Base-by-base conservation (phyloP, 805 yeast genomes). In the Wickerhamomyces hampshirensis region DNA sequence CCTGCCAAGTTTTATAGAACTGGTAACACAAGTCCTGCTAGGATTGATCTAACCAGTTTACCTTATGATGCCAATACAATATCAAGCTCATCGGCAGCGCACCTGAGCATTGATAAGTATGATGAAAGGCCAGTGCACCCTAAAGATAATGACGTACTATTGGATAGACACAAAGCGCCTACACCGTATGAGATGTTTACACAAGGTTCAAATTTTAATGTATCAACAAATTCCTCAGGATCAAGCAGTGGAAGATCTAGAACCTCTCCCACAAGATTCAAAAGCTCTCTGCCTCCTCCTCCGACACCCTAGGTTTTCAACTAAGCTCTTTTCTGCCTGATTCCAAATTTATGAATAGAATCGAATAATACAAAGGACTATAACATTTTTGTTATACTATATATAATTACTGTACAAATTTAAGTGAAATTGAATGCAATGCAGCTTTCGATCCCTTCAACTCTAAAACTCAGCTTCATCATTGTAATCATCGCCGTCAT, bases 391-490 rank as follows among this genome's bases (percentile, higher is more conserved):
- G n/a, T n/a, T n/a, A n/a, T n/a, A n/a, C n/a, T n/a, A n/a, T n/a
- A n/a, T n/a, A n/a, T n/a, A n/a, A n/a, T n/a, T n/a, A n/a, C n/a
- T n/a, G n/a, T n/a, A n/a, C n/a, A n/a, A n/a, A n/a, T n/a, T n/a
- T n/a, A n/a, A n/a, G n/a, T n/a, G n/a, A n/a, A n/a, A n/a, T n/a
- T n/a, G n/a, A n/a, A n/a, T n/a, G n/a, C n/a, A n/a, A n/a, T n/a
- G n/a, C n/a, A n/a, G n/a, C n/a, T n/a, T n/a, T n/a, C n/a, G n/a
- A n/a, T n/a, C n/a, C n/a, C n/a, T n/a, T n/a, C n/a, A n/a, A 13
- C 12, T 16, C 55, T 58, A 76, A 48, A 75, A 75, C 4, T 78
- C 81, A n/a, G 81, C 80, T 51, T 75, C 80, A 38, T 75, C 80
- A 23, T 71, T 75, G 23, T 63, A 71, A 31, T 68, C 75, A 34